Percentiles rank a stretch among this genome's conserved stretches.
Evolutionary conservation across 2,329 filamentous ascomycete species (phyloP).

Genomic region (Salinomyces thailandicus): DNA sequence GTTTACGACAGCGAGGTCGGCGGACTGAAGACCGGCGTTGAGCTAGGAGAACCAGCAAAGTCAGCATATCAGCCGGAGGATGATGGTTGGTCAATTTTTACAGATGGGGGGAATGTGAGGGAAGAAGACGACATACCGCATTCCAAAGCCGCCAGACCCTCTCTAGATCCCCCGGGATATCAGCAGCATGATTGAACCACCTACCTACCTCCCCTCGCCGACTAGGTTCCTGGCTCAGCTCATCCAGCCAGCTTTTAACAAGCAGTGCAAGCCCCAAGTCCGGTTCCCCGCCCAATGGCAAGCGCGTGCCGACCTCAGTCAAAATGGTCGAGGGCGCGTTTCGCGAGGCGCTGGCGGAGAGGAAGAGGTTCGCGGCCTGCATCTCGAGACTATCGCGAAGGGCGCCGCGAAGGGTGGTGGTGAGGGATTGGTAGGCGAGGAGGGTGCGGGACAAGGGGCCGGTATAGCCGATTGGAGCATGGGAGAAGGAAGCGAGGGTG

Average conservation of each 20-base stretch:
- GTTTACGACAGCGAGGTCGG: constrained; percentile 37
- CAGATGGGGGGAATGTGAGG: neutral
- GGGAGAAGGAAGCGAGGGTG: constrained; percentile 69
- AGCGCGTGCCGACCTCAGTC: constrained; percentile 55
- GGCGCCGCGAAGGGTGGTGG: constrained; percentile 65
- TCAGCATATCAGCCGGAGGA: constrained; percentile 4
- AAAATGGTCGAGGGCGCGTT: constrained; percentile 40
- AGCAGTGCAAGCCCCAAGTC: constrained; percentile 70
- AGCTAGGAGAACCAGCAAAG: constrained; percentile 32
- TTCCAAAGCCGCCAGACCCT: constrained; percentile 55
- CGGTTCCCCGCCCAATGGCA: constrained; percentile 59
- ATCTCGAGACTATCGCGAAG: constrained; percentile 79
- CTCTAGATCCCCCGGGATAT: constrained; percentile 48
- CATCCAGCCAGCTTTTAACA: constrained; percentile 68
- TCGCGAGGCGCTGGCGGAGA: constrained; percentile 68
- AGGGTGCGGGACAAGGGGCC: constrained; percentile 86
- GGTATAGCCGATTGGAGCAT: constrained; percentile 82
- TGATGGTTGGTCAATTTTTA: neutral
- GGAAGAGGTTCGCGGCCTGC: constrained; percentile 66
- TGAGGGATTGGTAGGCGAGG: constrained; percentile 74
- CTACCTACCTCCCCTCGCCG: constrained; percentile 43
- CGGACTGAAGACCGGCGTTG: constrained; percentile 47
- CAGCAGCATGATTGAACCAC: constrained; percentile 51
- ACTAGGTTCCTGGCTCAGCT: constrained; percentile 47
- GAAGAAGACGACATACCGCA: constrained; percentile 42